Evolutionary conservation across 345 rosid species (phyloP).

Genomic region (Melastoma malabathricum): DNA sequence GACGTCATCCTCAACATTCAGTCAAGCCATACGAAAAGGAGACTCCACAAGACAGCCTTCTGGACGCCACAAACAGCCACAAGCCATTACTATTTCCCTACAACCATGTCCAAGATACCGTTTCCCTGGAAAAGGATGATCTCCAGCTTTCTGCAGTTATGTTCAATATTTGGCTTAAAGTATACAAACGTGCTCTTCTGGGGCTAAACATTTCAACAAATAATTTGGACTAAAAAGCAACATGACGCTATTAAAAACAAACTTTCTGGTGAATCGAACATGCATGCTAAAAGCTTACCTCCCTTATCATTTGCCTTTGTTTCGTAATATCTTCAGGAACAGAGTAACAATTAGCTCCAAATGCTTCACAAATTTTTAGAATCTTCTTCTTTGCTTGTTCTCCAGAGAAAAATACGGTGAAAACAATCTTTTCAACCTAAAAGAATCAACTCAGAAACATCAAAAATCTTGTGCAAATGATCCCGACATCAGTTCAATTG

Average conservation of each 20-base stretch:
- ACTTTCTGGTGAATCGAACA: background rate
- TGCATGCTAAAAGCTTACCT: conserved; percentile 31
- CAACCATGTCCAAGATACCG: no score
- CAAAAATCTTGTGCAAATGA: conserved; percentile 3
- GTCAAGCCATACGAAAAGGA: background rate
- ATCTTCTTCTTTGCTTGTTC: conserved; percentile 90
- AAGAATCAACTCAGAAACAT: conserved; percentile 10
- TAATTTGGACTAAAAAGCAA: no score
- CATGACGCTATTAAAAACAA: background rate
- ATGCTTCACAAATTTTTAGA: conserved; percentile 86
- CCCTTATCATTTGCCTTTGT: conserved; percentile 83
- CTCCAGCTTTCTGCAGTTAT: no score
- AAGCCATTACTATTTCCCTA: no score
- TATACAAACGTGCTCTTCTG: no score
- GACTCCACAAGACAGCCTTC: no score
- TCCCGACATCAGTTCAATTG: no score
- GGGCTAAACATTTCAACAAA: no score
- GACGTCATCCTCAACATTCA: conserved; percentile 14
- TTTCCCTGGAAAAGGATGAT: no score
- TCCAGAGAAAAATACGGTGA: conserved; percentile 92
- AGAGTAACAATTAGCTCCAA: conserved; percentile 93
- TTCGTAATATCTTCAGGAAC: conserved; percentile 81
- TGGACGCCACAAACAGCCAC: no score
- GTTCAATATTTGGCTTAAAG: no score
- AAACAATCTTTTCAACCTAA: conserved; percentile 78